Percentiles rank a stretch among this genome's conserved stretches.
Conservation (phyloP, 1,139 yeast species). For the Yamadazyma buinensis region DNA sequence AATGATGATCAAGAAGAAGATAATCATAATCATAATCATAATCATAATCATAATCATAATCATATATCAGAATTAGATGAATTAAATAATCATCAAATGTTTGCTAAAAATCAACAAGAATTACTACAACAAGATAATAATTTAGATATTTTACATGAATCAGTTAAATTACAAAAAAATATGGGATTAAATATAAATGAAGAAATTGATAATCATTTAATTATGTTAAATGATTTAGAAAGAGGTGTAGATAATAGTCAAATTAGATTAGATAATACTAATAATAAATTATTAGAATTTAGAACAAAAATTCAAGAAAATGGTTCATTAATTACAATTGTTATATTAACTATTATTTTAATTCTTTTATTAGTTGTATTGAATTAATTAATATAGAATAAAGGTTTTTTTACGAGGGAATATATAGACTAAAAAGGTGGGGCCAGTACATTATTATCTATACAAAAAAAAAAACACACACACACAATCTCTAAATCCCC, state of each 20-base stretch:
- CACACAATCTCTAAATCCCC: too few species aligned
- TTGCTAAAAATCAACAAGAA: conserved; percentile 67
- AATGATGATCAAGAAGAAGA: conserved; percentile 8
- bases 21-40: not conserved
- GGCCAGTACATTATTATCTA: too few species aligned
- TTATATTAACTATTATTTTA: conserved; percentile 57
- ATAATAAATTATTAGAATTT: conserved; percentile 50
- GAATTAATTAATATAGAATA: conserved; percentile 33
- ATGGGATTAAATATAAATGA: conserved; percentile 63
- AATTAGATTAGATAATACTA: conserved; percentile 51
- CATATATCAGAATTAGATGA: conserved; percentile 15
- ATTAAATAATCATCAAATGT: conserved; percentile 48
- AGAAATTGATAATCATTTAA: conserved; percentile 68
- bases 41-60: not conserved
- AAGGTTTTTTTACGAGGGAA: too few species aligned
- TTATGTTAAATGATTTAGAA: conserved; percentile 68
- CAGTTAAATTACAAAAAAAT: conserved; percentile 61
- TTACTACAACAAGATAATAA: conserved; percentile 61
- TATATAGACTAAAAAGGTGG: too few species aligned
- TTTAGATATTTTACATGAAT: conserved; percentile 52
- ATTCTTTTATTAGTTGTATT: conserved; percentile 56
- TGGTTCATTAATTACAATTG: conserved; percentile 69
- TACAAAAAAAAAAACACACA: too few species aligned
- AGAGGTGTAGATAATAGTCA: conserved; percentile 57
- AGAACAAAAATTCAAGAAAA: conserved; percentile 58